Base-by-base conservation (phyloP, 495 filamentous ascomycete species). In the Neurospora terricola region DNA sequence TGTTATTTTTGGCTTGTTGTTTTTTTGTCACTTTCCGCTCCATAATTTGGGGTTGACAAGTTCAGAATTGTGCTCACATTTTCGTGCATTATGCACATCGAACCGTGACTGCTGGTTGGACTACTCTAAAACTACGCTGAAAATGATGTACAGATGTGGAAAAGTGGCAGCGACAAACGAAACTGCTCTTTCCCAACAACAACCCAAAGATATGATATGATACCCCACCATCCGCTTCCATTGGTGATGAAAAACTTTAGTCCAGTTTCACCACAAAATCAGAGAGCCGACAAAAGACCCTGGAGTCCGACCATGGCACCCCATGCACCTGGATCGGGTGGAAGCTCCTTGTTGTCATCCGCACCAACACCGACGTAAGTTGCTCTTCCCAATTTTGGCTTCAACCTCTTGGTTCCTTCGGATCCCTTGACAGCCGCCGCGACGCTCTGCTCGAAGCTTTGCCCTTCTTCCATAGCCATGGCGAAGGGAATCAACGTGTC, bases 321-420 rank as follows among this genome's bases (percentile, higher is more conserved):
- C 86, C 86, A 90, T 10, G 88, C 88, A 42, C 88, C 88, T 9
- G 88, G 88, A 76, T 90, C 88, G 3, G 88, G 88, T 16, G 84
- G 83, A 66, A 86, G 72, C 38, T 86, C 83, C 72, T 81, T 81
- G 72, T 82, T 81, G 70, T 76, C 81, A 36, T 80, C 83, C 11
- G 78, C 76, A 2, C 80, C 82, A 0, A 81, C 86, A 2, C 86
- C 88, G 16, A 90, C 84, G 78, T 90, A 90, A 3, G 87, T 88
- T 23, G 88, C 88, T 48, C 88, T 81, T 0, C 88, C 88, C 72
- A 90, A 84, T 74, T 77, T 86, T 34, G 88, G 83, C 78, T 82
- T 87, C 82, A 90, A 80, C 69, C 80, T 84, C 77, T 79, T 84
- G 5, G 88, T 90, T 21, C 75, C 78, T 71, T 89, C 84, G 0